These are phyloP conservation scores for Camillea tinctor DNA, from an alignment of 2,329 filamentous ascomycete species.

Conservation along the genomic window DNA sequence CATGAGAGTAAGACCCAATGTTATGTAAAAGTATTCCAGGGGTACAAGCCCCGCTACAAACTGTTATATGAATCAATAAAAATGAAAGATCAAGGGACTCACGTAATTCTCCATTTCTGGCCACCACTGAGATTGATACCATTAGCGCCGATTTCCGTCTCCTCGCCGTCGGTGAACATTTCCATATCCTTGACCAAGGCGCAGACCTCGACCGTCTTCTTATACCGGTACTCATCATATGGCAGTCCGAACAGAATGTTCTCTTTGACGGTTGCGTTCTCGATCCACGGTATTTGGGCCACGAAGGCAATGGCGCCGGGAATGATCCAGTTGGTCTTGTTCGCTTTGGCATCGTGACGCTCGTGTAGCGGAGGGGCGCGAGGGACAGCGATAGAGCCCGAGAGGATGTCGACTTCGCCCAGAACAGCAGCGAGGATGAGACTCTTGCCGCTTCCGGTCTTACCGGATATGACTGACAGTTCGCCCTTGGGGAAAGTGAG, in stretches of 20 bases:
- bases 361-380: constrained; percentile 48
- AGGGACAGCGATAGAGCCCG: constrained; percentile 59
- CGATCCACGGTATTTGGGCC: constrained; percentile 80
- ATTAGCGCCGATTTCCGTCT: constrained; percentile 80
- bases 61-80: too few relatives aligned
- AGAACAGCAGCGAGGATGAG: constrained; percentile 71
- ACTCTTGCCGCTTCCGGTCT: constrained; percentile 77
- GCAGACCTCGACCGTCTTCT: constrained; percentile 68
- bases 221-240: constrained; percentile 66
- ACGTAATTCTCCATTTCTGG: constrained; percentile 76
- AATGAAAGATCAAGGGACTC: constrained; percentile 13
- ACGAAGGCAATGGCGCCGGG: constrained; percentile 71
- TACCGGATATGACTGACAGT: constrained; percentile 72
- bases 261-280: constrained; percentile 74
- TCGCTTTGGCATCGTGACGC: constrained; percentile 62
- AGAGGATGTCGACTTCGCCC: constrained; percentile 70
- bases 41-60: too few relatives aligned
- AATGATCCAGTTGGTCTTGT: constrained; percentile 65
- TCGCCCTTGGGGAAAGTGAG: constrained; percentile 66
- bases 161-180: constrained; percentile 73
- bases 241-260: constrained; percentile 80
- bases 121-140: constrained; percentile 83
- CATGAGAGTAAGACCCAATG: background rate
- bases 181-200: constrained; percentile 73
- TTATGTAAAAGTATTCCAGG: background rate